Evolutionary conservation across 306 rosid genomes (phyloP), one percentile per base, ranked within the genome.

Genomic region (Macrotyloma uniflorum): DNA sequence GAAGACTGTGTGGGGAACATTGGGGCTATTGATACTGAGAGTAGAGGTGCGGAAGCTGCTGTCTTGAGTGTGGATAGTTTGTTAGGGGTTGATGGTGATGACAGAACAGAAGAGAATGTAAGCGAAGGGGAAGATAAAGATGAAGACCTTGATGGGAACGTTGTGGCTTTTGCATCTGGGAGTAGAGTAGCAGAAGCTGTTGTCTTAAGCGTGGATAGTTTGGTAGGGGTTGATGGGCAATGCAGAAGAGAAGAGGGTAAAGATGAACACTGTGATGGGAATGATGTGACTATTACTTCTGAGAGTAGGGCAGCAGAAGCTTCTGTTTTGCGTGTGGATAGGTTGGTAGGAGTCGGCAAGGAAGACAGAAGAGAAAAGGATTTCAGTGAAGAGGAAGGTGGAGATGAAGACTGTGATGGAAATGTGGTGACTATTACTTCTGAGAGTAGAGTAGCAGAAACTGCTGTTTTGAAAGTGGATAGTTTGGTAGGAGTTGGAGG

Each of bases 191-290:
- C 15, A 64, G 64, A 26, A 45, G 30, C 24, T 70, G 45, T 24
- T 67, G 40, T 47, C 40, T 58, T 64, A 54, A 73, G 36, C 10
- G 74, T 23, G 10, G 83, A 40, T 36, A 74, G 20, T 47, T 23
- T 12, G 0, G 26, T 15, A 15, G 57, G 50, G 59, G 23, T 36
- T 36, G 42, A 10, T 10, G 8, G 8, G 19, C 62, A 61, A 67
- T 75, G 36, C 2, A 36, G 43, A 28, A 36, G 13, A 38, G 43
- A 38, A 38, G 43, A 38, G 8, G 84, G 16, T 16, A 80, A 62
- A 32, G 70, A 55, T 23, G 80, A 45, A 61, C 82, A 54, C n/a
- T 45, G 35, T 9, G 65, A 74, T 63, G 86, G 72, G 49, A 73
- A 68, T 67, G 46, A 45, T 66, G 85, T 63, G 71, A 54, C 82